phyloP scores from a whole-genome alignment of 202 grass and related monocot species.

The Brachypodium distachyon region DNA sequence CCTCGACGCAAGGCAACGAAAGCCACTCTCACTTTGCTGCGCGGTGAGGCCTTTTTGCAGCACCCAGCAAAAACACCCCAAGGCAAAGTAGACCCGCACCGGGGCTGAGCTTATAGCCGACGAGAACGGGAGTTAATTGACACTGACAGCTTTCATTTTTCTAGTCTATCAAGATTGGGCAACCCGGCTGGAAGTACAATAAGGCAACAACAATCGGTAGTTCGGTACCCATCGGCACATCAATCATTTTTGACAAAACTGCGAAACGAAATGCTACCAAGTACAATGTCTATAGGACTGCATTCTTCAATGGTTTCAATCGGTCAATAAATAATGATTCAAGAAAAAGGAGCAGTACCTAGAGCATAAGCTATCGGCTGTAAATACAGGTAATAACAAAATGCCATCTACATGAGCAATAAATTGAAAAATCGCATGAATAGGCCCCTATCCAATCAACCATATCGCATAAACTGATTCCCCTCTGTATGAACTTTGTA shows the following conservation, averaged over 20 bases:
- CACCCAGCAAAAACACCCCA: not conserved
- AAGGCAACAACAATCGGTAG: too few relatives aligned
- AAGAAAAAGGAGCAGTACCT: not conserved
- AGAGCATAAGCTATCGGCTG: not conserved
- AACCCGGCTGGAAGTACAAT: not conserved
- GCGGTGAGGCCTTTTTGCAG: not conserved
- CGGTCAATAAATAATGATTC: not conserved
- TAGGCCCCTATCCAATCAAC: slow-evolving; percentile 22
- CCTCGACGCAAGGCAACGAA: slow-evolving; percentile 16
- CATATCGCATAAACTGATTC: not conserved
- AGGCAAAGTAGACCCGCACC: not conserved
- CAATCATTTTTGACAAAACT: not conserved
- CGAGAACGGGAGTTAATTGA: slow-evolving; percentile 13
- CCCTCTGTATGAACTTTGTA: slow-evolving; percentile 19
- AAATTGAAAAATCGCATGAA: slow-evolving; percentile 23
- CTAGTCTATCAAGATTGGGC: not conserved
- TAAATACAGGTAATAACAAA: not conserved
- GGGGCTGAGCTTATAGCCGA: not conserved
- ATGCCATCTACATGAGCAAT: slow-evolving; percentile 12
- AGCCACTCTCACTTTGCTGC: not conserved
- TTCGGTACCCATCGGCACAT: not conserved
- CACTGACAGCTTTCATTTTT: not conserved
- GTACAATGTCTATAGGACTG: not conserved
- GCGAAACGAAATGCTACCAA: not conserved
- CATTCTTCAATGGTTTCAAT: not conserved